phyloP scores from a whole-genome alignment of 1,284 basidiomycete species.

The Somion occarium region DNA sequence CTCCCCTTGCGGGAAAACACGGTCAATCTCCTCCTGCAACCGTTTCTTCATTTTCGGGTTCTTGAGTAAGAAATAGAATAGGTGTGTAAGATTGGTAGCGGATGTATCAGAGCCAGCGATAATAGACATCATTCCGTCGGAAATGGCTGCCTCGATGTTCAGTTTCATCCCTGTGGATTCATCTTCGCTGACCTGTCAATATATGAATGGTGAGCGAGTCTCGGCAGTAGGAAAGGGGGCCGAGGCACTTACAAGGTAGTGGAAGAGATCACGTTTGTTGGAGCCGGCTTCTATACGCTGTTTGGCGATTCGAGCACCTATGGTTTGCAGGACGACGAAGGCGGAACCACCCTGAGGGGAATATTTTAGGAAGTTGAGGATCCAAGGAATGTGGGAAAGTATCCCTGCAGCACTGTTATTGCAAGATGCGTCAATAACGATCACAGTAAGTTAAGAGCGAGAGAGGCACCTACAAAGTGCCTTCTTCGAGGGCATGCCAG shows the following conservation, averaged over 20 bases:
- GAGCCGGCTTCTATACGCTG: slow-evolving; percentile 5
- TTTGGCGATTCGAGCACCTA: not conserved
- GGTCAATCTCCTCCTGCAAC: slow-evolving; percentile 13
- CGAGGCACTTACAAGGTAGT: slow-evolving; percentile 25
- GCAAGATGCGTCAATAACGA: not conserved
- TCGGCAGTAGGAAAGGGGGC: not conserved
- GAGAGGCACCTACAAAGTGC: slow-evolving; percentile 2
- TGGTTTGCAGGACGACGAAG: not conserved
- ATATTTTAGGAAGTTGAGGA: not conserved
- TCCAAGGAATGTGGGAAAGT: slow-evolving; percentile 13
- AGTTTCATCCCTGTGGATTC: slow-evolving; percentile 7
- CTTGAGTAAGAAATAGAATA: slow-evolving; percentile 14
- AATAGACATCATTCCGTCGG: slow-evolving; percentile 13
- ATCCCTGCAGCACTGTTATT: not conserved
- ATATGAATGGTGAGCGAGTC: not conserved
- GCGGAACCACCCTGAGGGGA: not conserved
- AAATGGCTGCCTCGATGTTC: slow-evolving; percentile 3
- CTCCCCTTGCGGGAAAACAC: slow-evolving; percentile 10
- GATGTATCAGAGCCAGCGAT: slow-evolving; percentile 16
- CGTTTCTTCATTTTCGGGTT: slow-evolving; percentile 10
- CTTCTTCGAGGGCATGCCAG: slow-evolving; percentile 3
- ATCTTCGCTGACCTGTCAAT: slow-evolving; percentile 12
- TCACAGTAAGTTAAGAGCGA: not conserved
- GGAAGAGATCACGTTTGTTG: slow-evolving; percentile 22
- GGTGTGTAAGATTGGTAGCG: slow-evolving; percentile 12